A percentile compares a stretch with the other conserved stretches of the same genome.
These are phyloP conservation scores for Arabidopsis arenosa DNA, from an alignment of 345 rosid species.

Conservation along the genomic window DNA sequence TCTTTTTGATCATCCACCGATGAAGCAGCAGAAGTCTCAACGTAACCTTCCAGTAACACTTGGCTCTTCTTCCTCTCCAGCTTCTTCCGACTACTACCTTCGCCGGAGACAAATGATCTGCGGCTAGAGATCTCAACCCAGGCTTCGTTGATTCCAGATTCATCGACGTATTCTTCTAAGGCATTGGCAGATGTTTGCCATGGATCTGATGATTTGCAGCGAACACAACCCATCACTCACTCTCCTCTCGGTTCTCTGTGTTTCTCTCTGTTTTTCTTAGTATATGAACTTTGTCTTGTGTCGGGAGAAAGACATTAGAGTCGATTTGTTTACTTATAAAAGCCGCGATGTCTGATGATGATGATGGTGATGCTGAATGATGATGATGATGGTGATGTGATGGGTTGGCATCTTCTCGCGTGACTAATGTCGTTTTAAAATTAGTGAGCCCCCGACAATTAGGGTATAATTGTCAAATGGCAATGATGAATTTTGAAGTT, in stretches of 20 bases:
- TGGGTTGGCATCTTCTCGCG: conserved; percentile 22
- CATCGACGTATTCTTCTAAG: not conserved
- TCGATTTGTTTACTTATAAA: conserved; percentile 29
- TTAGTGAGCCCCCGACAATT: conserved; percentile 7
- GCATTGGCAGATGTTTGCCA: not conserved
- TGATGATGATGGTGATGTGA: conserved; percentile 14
- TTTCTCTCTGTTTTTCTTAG: not conserved
- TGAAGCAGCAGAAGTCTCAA: conserved; percentile 23
- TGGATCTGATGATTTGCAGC: conserved; percentile 30
- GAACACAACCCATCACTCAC: conserved; percentile 18
- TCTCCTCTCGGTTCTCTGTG: not conserved
- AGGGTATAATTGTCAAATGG: not conserved
- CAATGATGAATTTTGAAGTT: not conserved
- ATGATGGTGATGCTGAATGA: not conserved
- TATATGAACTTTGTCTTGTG: not conserved
- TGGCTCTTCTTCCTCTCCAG: conserved; percentile 76
- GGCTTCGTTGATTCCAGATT: conserved; percentile 22
- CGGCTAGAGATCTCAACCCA: conserved; percentile 31
- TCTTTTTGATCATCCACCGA: conserved; percentile 41
- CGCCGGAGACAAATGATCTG: conserved; percentile 10
- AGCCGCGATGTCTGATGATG: conserved; percentile 19
- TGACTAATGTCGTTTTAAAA: not conserved
- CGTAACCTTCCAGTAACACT: conserved; percentile 80
- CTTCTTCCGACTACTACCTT: conserved; percentile 19
- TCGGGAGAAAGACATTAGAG: not conserved